phyloP scores from a whole-genome alignment of 192 early-diverging fungal species.

The Chytriomyces hyalinus region DNA sequence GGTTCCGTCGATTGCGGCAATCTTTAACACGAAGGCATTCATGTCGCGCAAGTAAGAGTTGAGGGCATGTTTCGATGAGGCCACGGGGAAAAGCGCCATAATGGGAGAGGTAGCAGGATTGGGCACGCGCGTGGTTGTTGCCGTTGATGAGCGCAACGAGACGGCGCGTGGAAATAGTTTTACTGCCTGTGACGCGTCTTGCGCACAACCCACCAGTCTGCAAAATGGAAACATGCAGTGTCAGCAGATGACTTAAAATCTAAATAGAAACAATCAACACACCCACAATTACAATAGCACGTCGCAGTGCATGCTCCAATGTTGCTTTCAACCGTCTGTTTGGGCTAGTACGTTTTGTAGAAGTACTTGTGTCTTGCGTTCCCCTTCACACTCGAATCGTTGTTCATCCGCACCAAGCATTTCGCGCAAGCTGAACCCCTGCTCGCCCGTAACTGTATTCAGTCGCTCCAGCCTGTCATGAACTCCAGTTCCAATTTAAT shows the following conservation, averaged over 20 bases:
- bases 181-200: constrained; percentile 19
- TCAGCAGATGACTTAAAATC: no score
- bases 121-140: constrained; percentile 1
- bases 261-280: no score
- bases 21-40: constrained; percentile 33
- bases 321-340: background rate
- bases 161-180: background rate
- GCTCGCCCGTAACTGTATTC: no score
- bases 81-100: constrained; percentile 36
- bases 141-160: background rate
- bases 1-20: constrained; percentile 18
- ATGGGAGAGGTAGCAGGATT: background rate
- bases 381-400: no score
- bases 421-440: no score
- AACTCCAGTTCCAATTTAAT: no score
- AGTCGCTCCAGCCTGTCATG: no score
- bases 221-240: no score
- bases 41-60: constrained; percentile 46
- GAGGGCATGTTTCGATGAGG: constrained; percentile 39
- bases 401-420: no score
- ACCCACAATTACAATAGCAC: constrained; percentile 22
- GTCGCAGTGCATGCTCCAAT: background rate
- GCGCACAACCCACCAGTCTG: constrained; percentile 39
- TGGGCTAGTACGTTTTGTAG: background rate
- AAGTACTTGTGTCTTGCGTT: no score